Evolutionary conservation across 257 asterid species (phyloP).

Genomic region (Scutellaria minor): DNA sequence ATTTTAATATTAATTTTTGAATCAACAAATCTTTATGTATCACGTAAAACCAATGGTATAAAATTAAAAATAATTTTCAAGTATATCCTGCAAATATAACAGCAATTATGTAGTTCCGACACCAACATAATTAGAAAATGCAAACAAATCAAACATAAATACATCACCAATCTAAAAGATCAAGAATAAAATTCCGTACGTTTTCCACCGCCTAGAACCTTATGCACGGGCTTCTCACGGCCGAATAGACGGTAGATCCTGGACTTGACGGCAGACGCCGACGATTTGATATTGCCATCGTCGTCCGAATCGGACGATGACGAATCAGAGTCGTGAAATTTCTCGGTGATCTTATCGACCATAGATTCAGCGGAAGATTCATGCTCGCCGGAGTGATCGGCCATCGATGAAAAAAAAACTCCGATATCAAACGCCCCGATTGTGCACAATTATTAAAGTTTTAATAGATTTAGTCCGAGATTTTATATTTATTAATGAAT

Average conservation of each 20-base stretch:
- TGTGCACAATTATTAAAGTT: not conserved
- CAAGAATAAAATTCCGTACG: slow-evolving; percentile 48
- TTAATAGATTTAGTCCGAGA: not conserved
- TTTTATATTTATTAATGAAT: not conserved
- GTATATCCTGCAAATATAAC: too few species aligned
- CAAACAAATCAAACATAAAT: slow-evolving; percentile 2
- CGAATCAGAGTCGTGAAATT: slow-evolving; percentile 66
- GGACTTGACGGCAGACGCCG: slow-evolving; percentile 52
- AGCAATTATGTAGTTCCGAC: too few species aligned
- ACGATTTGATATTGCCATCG: slow-evolving; percentile 50
- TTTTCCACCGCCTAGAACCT: slow-evolving; percentile 90
- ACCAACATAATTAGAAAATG: not conserved
- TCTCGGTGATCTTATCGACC: slow-evolving; percentile 72
- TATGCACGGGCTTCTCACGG: slow-evolving; percentile 81
- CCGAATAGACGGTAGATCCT: slow-evolving; percentile 94
- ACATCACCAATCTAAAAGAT: not conserved
- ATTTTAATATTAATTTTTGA: not conserved
- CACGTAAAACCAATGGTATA: not conserved
- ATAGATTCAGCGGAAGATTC: slow-evolving; percentile 66
- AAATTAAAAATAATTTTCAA: too few species aligned
- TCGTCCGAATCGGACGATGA: slow-evolving; percentile 84
- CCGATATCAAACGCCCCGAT: slow-evolving; percentile 45
- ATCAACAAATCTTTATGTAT: not conserved
- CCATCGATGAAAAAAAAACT: slow-evolving; percentile 44
- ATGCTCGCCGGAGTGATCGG: slow-evolving; percentile 54